A percentile compares a stretch with the other conserved stretches of the same genome.
Conservation (phyloP, 805 yeast species). For the Lipomyces yamadae region DNA sequence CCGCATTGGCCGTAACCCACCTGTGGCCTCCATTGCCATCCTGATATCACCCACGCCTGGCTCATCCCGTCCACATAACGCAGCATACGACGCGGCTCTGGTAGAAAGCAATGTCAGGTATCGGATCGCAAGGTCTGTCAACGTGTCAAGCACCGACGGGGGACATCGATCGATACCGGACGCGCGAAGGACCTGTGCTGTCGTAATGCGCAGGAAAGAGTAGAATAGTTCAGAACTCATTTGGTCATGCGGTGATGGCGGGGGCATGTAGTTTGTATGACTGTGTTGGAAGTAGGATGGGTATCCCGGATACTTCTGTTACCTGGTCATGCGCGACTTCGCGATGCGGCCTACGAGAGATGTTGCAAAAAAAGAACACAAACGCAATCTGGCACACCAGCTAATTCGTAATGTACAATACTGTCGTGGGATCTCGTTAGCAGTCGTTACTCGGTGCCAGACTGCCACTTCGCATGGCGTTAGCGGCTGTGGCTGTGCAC, state of each 20-base stretch:
- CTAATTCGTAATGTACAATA: not conserved
- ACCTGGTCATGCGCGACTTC: not conserved
- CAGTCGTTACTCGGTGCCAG: not conserved
- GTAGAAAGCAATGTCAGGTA: constrained; percentile 60
- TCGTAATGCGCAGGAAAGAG: constrained; percentile 31
- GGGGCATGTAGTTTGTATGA: constrained; percentile 2
- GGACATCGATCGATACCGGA: constrained; percentile 83
- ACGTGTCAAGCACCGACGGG: constrained; percentile 69
- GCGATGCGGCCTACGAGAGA: not conserved
- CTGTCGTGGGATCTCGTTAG: not conserved
- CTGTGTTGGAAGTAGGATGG: not conserved
- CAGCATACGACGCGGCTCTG: constrained; percentile 58
- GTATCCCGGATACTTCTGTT: not conserved
- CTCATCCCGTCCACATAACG: constrained; percentile 53
- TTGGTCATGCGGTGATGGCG: not conserved
- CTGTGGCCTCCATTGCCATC: constrained; percentile 68
- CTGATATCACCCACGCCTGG: constrained; percentile 69
- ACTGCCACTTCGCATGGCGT: no score
- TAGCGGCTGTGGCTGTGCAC: not conserved
- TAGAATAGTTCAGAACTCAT: constrained; percentile 34
- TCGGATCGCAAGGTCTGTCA: constrained; percentile 77
- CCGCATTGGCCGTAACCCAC: constrained; percentile 59
- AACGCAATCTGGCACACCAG: not conserved
- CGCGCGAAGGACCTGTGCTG: constrained; percentile 64
- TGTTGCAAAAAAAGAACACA: not conserved